Evolutionary conservation across 495 filamentous ascomycete genomes (phyloP).

Genomic region (Amniculicola lignicola): DNA sequence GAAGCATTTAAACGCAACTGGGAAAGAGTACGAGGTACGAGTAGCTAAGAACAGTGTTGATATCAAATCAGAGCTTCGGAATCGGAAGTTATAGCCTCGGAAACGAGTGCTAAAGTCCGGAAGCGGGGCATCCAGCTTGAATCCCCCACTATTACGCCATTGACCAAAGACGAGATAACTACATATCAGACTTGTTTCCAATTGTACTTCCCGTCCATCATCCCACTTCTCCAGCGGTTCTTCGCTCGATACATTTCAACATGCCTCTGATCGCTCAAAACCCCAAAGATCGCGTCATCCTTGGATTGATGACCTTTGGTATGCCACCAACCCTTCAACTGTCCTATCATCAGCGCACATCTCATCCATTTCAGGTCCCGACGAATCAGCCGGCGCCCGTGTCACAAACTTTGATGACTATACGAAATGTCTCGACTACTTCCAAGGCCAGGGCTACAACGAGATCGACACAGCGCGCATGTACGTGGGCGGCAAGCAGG

Average conservation of each 20-base stretch:
- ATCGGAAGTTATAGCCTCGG: too few species aligned
- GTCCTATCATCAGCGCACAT: background rate
- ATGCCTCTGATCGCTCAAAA: constrained; percentile 58
- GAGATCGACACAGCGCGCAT: constrained; percentile 62
- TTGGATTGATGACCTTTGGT: constrained; percentile 62
- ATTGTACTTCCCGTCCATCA: too few species aligned
- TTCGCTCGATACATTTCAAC: constrained; percentile 21
- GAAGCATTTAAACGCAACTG: too few species aligned
- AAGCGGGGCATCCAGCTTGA: too few species aligned
- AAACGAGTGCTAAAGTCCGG: too few species aligned
- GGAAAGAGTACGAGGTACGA: too few species aligned
- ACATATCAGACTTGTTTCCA: too few species aligned
- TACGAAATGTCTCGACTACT: constrained; percentile 49
- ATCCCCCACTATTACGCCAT: too few species aligned
- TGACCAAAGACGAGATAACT: too few species aligned
- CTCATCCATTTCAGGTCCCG: constrained; percentile 12
- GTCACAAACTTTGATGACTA: constrained; percentile 57
- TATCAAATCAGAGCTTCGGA: too few species aligned
- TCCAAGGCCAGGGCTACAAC: constrained; percentile 55
- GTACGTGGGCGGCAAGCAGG: constrained; percentile 73
- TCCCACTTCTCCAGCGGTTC: too few species aligned
- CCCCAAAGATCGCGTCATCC: constrained; percentile 53
- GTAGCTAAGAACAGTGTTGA: too few species aligned
- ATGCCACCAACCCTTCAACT: constrained; percentile 18
- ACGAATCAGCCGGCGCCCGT: constrained; percentile 56